These are phyloP conservation scores for Stramenopiles sp. DNA, from an alignment of 352 stramenopile species.

Conservation along the genomic window DNA sequence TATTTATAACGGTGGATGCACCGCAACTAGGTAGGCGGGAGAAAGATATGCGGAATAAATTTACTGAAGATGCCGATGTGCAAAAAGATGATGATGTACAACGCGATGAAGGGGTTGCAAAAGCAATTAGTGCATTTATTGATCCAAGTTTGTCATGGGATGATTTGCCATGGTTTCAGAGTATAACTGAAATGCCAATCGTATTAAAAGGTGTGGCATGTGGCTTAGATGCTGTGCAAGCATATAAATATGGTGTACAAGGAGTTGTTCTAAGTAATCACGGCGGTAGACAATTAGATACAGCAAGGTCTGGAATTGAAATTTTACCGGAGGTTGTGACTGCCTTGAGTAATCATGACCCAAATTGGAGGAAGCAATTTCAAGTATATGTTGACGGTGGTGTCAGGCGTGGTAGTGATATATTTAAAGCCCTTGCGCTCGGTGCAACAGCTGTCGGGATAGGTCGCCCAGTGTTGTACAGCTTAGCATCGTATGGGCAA, in stretches of 20 bases:
- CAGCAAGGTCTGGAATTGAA: constrained; percentile 64
- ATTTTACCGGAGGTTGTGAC: constrained; percentile 62
- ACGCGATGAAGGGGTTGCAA: constrained; percentile 27
- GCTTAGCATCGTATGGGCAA: constrained; percentile 65
- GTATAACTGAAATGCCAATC: constrained; percentile 64
- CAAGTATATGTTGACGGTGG: constrained; percentile 77
- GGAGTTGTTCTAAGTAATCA: constrained; percentile 79
- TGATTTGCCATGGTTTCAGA: constrained; percentile 69
- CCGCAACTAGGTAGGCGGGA: constrained; percentile 82
- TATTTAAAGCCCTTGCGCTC: constrained; percentile 73
- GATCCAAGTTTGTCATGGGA: constrained; percentile 80
- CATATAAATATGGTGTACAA: constrained; percentile 62
- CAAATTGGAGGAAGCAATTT: neutral
- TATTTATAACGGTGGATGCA: constrained; percentile 83
- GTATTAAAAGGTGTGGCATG: constrained; percentile 80
- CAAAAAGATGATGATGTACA: constrained; percentile 26
- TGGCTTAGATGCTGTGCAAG: constrained; percentile 63
- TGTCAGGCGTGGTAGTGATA: constrained; percentile 75
- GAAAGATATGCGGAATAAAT: constrained; percentile 75
- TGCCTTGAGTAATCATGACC: constrained; percentile 34
- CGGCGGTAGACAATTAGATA: constrained; percentile 69
- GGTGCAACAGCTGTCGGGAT: constrained; percentile 78
- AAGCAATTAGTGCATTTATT: constrained; percentile 61
- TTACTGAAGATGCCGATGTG: constrained; percentile 47
- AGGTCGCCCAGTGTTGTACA: constrained; percentile 78